phyloP scores from a whole-genome alignment of 352 stramenopile species.

The Saprolegnia diclina region DNA sequence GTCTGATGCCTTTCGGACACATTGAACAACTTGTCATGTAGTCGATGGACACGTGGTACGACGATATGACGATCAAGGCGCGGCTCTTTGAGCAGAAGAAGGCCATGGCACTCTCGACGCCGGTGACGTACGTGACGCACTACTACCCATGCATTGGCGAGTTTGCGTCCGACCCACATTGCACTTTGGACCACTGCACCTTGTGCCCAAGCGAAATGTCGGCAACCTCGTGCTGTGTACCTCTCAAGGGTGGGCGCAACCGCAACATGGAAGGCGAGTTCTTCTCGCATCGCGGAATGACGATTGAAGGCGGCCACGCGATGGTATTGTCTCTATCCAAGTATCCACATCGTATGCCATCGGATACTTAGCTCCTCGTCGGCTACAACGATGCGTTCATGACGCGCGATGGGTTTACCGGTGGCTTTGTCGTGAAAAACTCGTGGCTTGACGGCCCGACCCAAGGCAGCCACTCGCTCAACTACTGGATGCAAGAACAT shows the following conservation, averaged over 20 bases:
- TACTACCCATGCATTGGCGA: slow-evolving; percentile 73
- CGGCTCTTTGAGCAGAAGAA: slow-evolving; percentile 67
- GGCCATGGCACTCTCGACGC: slow-evolving; percentile 69
- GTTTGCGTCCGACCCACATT: slow-evolving; percentile 55
- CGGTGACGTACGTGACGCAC: slow-evolving; percentile 66
- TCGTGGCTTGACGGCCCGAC: slow-evolving; percentile 56
- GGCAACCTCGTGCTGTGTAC: slow-evolving; percentile 74
- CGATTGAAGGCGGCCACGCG: slow-evolving; percentile 67
- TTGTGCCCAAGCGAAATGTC: slow-evolving; percentile 67
- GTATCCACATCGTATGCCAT: neutral
- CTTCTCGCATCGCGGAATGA: slow-evolving; percentile 73
- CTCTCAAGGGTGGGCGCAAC: slow-evolving; percentile 57
- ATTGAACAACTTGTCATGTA: slow-evolving; percentile 25
- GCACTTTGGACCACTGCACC: slow-evolving; percentile 53
- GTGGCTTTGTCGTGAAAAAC: slow-evolving; percentile 73
- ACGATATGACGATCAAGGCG: slow-evolving; percentile 71
- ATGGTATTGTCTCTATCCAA: slow-evolving; percentile 49
- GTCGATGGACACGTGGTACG: slow-evolving; percentile 74
- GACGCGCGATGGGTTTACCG: slow-evolving; percentile 66
- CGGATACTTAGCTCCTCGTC: slow-evolving; percentile 48
- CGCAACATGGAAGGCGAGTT: slow-evolving; percentile 83
- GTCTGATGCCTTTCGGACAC: neutral
- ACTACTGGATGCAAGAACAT: slow-evolving; percentile 76
- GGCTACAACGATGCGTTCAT: slow-evolving; percentile 73
- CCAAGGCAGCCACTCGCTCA: slow-evolving; percentile 67